Base-by-base conservation (phyloP, 148 eudicot genomes). In the Spergularia bocconei region DNA sequence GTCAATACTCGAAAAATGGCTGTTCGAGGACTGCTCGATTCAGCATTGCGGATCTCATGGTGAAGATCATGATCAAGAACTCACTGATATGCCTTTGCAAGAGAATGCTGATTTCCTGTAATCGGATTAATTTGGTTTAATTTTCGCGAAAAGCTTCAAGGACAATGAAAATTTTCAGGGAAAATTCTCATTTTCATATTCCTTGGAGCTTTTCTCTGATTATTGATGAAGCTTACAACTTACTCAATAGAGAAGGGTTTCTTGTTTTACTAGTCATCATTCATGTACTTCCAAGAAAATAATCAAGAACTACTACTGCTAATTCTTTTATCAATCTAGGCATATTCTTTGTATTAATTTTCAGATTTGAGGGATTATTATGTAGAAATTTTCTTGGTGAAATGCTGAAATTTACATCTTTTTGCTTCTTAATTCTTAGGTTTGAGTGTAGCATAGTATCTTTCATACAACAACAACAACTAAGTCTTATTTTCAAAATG, bases 1-100 rank as follows among this genome's bases (percentile, higher is more conserved):
- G 67, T 79, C 82, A 6, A 39, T 79, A 52, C 59, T 82, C 25
- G 85, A 82, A 73, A 76, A 82, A 56, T 82, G 85, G 85, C 55
- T 82, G 82, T 82, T 82, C 62, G 85, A 79, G 25, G 82, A 82
- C n/a, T 69, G 74, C 9, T 79, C 82, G 0, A 60, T 74, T 47
- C 78, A 61, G 36, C 69, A 77, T 38, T 77, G 63, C 52, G 75
- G 70, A 13, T 13, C 75, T 15, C 69, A 77, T 29, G 2, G 3
- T 29, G 36, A 63, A 70, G 80, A n/a, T 71, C 65, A n/a, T 63
- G 71, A 78, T n/a, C n/a, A n/a, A 51, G 75, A 78, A 3, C 80
- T 78, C n/a, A 71, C 74, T 64, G 80, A 78, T 15, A 71, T 78
- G 75, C 80, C 82, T 47, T 79, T 79, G 78, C 82, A 75, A 69